Evolutionary conservation across 2,329 filamentous ascomycete genomes (phyloP), one percentile per base, ranked within the genome.

Genomic region (Diaporthe longicolla): DNA sequence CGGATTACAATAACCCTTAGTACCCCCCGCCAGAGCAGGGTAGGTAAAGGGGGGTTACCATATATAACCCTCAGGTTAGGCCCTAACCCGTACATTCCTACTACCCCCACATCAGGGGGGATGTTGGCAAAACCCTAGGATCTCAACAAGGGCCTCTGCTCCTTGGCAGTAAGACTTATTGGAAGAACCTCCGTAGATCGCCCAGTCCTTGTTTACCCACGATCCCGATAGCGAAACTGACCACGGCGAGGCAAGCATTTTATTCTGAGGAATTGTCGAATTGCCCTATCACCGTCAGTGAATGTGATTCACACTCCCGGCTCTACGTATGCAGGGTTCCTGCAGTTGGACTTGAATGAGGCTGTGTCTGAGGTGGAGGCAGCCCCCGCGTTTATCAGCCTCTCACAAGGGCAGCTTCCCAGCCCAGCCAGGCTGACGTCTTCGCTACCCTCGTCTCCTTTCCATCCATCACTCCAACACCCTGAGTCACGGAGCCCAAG

Each of bases 341-440:
- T 68, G 63, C 63, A 68, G 43, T 50, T 11, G 43, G 43, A 50
- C 11, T 11, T 4, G 48, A 48, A 52, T 24, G 43, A 43, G 61
- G 61, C 43, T 65, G 61, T 65, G 61, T 50, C 19, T 4, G 43
- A 3, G 9, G 2, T 52, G 40, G 40, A 65, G 32, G 63, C 45
- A 52, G 50, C 45, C 63, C 61, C 63, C 63, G 63, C 63, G 63
- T 66, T 37, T 37, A n/a, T 50, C 4, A 26, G 45, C 48, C 48
- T 52, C 48, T 52, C n/a, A 52, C 37, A 45, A 37, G 17, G 21
- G 45, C 63, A 24, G 63, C 63, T 45, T 37, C n/a, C 32, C 40
- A n/a, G 37, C 7, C 40, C 6, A 45, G 24, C 24, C 48, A 26
- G 29, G 63, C 45, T 52, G 45, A 35, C 61, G 21, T 24, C 43